Evolutionary conservation across 352 stramenopile genomes (phyloP).

Genomic region (Pythium aristosporum): DNA sequence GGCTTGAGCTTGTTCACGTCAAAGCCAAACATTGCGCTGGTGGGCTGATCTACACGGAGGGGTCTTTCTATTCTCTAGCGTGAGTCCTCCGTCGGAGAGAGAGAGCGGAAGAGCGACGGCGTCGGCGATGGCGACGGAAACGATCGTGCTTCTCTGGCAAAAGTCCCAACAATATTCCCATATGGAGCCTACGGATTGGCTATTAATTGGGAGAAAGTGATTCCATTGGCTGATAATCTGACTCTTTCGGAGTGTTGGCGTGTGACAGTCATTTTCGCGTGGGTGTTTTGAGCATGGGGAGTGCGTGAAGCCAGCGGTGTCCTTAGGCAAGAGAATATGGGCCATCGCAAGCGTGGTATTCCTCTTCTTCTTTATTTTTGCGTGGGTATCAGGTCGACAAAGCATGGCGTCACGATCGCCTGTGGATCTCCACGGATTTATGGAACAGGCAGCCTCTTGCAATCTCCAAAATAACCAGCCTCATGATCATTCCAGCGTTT

Average conservation of each 20-base stretch:
- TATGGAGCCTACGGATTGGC: conserved; percentile 14
- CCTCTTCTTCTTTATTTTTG: no score
- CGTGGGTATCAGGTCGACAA: no score
- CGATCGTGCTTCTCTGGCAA: conserved; percentile 1
- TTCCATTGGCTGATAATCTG: conserved; percentile 19
- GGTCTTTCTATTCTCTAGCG: background rate
- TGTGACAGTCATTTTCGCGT: conserved; percentile 25
- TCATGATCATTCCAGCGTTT: background rate
- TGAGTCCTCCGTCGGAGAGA: background rate
- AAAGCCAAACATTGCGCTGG: conserved; percentile 82
- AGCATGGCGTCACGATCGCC: no score
- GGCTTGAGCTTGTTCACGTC: conserved; percentile 92
- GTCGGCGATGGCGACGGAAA: background rate
- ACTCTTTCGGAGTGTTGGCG: conserved; percentile 15
- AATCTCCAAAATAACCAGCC: no score
- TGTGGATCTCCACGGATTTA: no score
- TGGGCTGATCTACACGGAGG: background rate
- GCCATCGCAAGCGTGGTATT: no score
- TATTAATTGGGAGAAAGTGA: background rate
- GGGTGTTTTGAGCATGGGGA: conserved; percentile 3
- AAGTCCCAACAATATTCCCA: background rate
- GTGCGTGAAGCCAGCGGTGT: no score
- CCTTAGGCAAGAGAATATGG: no score
- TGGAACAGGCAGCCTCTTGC: no score
- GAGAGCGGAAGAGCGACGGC: background rate